A percentile compares a stretch with the other conserved stretches of the same genome.
phyloP scores from a whole-genome alignment of 2,329 filamentous ascomycete species.

The Monilinia laxa region DNA sequence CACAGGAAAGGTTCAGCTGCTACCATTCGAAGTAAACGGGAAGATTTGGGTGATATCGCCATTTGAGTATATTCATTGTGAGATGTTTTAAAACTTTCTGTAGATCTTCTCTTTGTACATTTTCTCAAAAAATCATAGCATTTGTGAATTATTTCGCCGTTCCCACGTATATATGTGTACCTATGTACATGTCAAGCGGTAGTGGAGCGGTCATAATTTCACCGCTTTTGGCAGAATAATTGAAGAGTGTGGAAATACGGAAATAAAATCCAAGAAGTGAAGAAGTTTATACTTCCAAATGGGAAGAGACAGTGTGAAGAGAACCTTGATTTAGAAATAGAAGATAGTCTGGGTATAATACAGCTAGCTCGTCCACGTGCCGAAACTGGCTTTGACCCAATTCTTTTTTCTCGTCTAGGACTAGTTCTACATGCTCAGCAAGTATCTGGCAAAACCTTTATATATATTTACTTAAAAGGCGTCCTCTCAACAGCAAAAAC shows the following conservation, averaged over 20 bases:
- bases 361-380: too few species aligned
- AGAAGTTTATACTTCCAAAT: too few species aligned
- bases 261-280: not conserved
- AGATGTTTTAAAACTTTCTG: not conserved
- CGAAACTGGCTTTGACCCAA: too few species aligned
- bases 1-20: not conserved
- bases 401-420: too few species aligned
- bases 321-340: too few species aligned
- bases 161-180: not conserved
- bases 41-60: not conserved
- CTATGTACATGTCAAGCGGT: too few species aligned
- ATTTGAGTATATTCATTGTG: not conserved
- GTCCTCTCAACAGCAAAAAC: not conserved
- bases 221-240: slow-evolving; percentile 14
- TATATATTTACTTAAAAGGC: too few species aligned
- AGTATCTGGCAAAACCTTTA: too few species aligned
- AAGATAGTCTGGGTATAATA: too few species aligned
- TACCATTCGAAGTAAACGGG: not conserved
- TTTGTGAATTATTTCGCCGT: not conserved
- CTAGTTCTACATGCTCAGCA: too few species aligned
- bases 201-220: not conserved
- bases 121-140: not conserved
- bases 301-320: too few species aligned
- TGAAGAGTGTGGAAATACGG: not conserved
- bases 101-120: not conserved